phyloP scores from a whole-genome alignment of 2,329 filamentous ascomycete genomes.

The Biscogniauxia marginata region DNA sequence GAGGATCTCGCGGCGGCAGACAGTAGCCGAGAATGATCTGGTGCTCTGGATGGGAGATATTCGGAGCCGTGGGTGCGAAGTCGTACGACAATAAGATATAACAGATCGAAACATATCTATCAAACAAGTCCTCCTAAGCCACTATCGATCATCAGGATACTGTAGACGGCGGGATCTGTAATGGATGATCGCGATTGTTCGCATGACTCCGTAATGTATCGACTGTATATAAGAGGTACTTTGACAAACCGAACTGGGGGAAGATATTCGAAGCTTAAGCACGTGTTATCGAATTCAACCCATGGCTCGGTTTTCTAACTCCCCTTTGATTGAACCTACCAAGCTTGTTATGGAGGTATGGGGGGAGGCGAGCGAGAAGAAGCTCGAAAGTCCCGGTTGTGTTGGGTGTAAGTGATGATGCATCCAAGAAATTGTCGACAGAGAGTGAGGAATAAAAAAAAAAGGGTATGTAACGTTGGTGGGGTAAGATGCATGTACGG shows the following conservation, averaged over 20 bases:
- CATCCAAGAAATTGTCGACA: no score
- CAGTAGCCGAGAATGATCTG: constrained; percentile 50
- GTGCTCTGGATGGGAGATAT: not conserved
- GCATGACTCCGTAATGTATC: no score
- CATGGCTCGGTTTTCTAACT: no score
- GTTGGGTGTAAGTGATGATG: no score
- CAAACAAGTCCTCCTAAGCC: not conserved
- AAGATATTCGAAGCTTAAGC: not conserved
- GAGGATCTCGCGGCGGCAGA: constrained; percentile 45
- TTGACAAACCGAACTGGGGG: not conserved
- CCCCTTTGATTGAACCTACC: no score
- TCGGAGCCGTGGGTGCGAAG: not conserved
- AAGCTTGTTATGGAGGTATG: no score
- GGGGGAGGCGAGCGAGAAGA: no score
- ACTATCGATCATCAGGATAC: not conserved
- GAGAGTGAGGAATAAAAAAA: no score
- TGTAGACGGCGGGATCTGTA: constrained; percentile 1
- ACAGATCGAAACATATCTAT: constrained; percentile 8
- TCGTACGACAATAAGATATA: not conserved
- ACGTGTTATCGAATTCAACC: not conserved
- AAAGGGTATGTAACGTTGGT: no score
- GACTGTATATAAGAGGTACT: no score
- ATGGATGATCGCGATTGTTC: constrained; percentile 2
- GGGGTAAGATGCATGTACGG: no score
- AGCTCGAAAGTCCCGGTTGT: no score